phyloP scores from a whole-genome alignment of 805 yeast genomes.

The Wickerhamomyces subpelliculosus region DNA sequence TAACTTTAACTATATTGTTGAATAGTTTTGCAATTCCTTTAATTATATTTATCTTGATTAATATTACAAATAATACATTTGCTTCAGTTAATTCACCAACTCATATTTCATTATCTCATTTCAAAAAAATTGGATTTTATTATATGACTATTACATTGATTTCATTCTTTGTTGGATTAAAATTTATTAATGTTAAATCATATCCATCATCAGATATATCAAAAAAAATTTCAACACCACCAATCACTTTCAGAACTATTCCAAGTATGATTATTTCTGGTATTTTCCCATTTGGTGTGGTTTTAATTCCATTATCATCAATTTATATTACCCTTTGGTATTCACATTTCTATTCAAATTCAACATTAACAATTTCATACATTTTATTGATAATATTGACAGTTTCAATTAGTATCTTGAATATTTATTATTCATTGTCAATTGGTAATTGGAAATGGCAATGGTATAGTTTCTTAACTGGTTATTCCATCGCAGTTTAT shows the following conservation, averaged over 20 bases:
- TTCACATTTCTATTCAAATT: slow-evolving; percentile 17
- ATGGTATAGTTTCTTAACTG: slow-evolving; percentile 21
- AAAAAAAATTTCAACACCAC: slow-evolving; percentile 17
- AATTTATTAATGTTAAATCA: slow-evolving; percentile 5
- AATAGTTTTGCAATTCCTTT: slow-evolving; percentile 18
- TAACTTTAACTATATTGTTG: slow-evolving; percentile 2
- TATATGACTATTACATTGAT: slow-evolving; percentile 9
- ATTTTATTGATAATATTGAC: slow-evolving; percentile 12
- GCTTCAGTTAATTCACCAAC: slow-evolving; percentile 19
- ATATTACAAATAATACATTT: slow-evolving; percentile 12
- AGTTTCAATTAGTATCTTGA: slow-evolving; percentile 13
- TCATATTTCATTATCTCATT: slow-evolving; percentile 4
- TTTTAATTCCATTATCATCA: slow-evolving; percentile 21
- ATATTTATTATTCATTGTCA: slow-evolving; percentile 17
- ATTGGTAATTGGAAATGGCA: slow-evolving; percentile 26
- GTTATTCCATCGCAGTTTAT: slow-evolving; percentile 20
- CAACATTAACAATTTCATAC: slow-evolving; percentile 12
- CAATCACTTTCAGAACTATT: slow-evolving; percentile 18
- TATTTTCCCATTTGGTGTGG: slow-evolving; percentile 23
- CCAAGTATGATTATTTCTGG: slow-evolving; percentile 23
- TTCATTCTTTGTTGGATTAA: slow-evolving; percentile 9
- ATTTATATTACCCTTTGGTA: slow-evolving; percentile 21
- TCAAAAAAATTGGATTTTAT: neutral
- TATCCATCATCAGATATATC: slow-evolving; percentile 13
- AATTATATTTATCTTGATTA: slow-evolving; percentile 4